phyloP scores from a whole-genome alignment of 2,329 filamentous ascomycete species.

The Aspergillus sp. region DNA sequence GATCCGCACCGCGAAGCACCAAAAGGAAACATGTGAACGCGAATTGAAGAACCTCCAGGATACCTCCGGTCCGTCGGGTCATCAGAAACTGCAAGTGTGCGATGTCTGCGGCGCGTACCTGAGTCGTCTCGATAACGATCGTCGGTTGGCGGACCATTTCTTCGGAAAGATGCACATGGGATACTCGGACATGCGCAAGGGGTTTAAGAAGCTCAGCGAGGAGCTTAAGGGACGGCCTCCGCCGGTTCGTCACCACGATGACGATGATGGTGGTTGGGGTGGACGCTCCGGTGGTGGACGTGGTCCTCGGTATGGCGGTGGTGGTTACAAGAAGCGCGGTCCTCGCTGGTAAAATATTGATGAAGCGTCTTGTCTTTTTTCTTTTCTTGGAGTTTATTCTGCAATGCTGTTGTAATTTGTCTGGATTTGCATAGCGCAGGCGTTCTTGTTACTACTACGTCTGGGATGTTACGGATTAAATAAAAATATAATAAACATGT shows the following conservation, averaged over 20 bases:
- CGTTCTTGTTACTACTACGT: constrained; percentile 36
- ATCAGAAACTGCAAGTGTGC: constrained; percentile 98
- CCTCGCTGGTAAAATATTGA: constrained; percentile 41
- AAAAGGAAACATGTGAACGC: constrained; percentile 80
- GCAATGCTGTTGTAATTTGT: constrained; percentile 17
- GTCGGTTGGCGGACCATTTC: constrained; percentile 92
- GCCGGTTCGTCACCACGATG: constrained; percentile 59
- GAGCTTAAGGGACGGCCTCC: constrained; percentile 75
- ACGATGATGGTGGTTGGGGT: constrained; percentile 52
- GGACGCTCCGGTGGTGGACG: constrained; percentile 45
- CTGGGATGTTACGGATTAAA: constrained; percentile 29
- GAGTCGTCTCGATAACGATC: constrained; percentile 88
- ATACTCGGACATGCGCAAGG: constrained; percentile 97
- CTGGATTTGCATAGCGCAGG: constrained; percentile 47
- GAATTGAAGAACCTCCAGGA: constrained; percentile 90
- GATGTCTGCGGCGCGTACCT: constrained; percentile 97
- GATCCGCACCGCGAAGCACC: constrained; percentile 74
- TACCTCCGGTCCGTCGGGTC: constrained; percentile 87
- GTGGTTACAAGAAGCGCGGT: constrained; percentile 49
- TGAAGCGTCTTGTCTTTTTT: neutral
- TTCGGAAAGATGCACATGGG: constrained; percentile 99
- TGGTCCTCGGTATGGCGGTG: constrained; percentile 44
- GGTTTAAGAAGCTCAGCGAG: constrained; percentile 80
- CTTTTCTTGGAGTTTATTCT: constrained; percentile 15
- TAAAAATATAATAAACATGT: constrained; percentile 24